phyloP scores from a whole-genome alignment of 345 rosid genomes.

The Salix viminalis region DNA sequence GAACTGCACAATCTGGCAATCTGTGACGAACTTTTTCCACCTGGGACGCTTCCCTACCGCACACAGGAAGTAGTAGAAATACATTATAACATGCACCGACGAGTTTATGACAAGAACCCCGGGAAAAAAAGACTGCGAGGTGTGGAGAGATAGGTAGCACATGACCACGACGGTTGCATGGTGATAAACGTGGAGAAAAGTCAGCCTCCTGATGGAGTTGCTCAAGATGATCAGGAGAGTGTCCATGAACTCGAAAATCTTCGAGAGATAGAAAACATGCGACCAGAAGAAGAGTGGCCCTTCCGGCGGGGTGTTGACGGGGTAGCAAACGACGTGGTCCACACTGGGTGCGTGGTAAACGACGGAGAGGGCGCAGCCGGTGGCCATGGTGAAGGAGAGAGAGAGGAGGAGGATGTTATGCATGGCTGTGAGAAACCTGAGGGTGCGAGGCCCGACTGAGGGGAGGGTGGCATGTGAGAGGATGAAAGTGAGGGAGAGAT shows the following conservation, averaged over 20 bases:
- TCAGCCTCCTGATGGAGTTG: conserved; percentile 40
- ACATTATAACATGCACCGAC: conserved; percentile 57
- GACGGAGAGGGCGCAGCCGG: conserved; percentile 59
- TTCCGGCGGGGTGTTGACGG: conserved; percentile 30
- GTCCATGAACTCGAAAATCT: conserved; percentile 50
- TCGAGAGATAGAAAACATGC: conserved; percentile 58
- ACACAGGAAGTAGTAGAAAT: conserved; percentile 47
- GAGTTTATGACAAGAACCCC: conserved; percentile 48
- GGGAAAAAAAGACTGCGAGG: conserved; percentile 50
- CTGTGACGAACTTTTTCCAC: conserved; percentile 64
- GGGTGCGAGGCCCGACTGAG: conserved; percentile 26
- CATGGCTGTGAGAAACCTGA: conserved; percentile 55
- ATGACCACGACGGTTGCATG: conserved; percentile 53
- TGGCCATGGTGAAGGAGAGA: conserved; percentile 64
- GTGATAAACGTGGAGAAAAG: conserved; percentile 71
- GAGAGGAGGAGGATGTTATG: conserved; percentile 61
- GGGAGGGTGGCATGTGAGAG: conserved; percentile 32
- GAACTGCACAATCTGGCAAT: conserved; percentile 60
- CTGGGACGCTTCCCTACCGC: conserved; percentile 45
- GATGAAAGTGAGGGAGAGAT: conserved; percentile 46
- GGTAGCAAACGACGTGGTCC: conserved; percentile 43
- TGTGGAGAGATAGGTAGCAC: conserved; percentile 48
- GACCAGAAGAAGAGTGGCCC: conserved; percentile 73
- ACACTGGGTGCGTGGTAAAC: conserved; percentile 19
- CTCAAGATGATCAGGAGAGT: conserved; percentile 52